Evolutionary conservation across 257 asterid genomes (phyloP), one percentile per base, ranked within the genome.

Genomic region (Orobanche coerulescens): DNA sequence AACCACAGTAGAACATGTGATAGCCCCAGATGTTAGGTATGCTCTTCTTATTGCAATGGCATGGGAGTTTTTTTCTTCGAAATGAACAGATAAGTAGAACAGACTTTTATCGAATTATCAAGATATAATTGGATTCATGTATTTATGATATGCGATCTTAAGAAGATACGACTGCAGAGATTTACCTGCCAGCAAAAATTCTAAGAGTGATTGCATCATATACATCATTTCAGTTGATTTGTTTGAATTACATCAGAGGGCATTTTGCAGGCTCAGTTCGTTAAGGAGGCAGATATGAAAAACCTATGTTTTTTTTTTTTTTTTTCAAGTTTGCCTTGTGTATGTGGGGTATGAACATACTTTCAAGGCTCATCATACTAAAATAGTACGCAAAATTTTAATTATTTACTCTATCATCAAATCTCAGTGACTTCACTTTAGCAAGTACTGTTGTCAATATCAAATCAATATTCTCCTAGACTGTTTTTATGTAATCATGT

Each of bases 21-120:
- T 93, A 65, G 92, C 99, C 70, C 97, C 99, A 57, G 99, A 93
- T 83, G 94, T 84, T 68, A 84, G 95, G 98, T 92, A 76, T 51
- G 33, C 46, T 55, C 11, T 46, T 58, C 55, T 18, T 78, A 20
- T 68, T 20, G 0, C 4, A n/a, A n/a, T 31, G n/a, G 10, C 15
- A 54, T 42, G 2, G 9, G 14, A 48, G 5, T 8, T 12, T 48
- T 19, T 48, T 22, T 23, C 15, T 36, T n/a, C n/a, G n/a, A n/a
- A n/a, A n/a, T n/a, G n/a, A n/a, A n/a, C n/a, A n/a, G n/a, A n/a
- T n/a, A n/a, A n/a, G n/a, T n/a, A n/a, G n/a, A 30, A 30, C 36
- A 30, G 36, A 30, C 36, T 30, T 30, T 30, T 30, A 30, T 30
- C 7, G 3, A 30, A 30, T n/a, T 30, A 30, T 30, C 36, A 30